Evolutionary conservation across 2,329 filamentous ascomycete genomes (phyloP).

Genomic region (Polychaeton citri): DNA sequence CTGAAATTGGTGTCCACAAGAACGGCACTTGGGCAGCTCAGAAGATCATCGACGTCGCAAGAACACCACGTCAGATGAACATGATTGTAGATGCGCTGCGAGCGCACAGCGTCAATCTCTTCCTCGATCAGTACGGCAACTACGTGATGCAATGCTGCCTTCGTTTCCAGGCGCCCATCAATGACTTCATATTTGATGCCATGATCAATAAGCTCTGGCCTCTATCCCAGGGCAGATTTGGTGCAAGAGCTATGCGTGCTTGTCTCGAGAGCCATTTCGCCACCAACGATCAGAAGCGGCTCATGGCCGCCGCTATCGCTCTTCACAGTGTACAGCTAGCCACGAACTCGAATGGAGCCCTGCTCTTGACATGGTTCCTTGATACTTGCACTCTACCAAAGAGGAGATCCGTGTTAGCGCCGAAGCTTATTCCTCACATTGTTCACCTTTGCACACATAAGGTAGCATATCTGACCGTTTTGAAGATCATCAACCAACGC

Average conservation of each 20-base stretch:
- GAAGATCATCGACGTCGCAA: conserved; percentile 96
- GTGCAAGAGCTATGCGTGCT: conserved; percentile 88
- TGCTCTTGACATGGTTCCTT: conserved; percentile 92
- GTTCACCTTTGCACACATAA: conserved; percentile 97
- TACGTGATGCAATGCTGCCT: conserved; percentile 95
- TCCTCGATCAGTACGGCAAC: conserved; percentile 96
- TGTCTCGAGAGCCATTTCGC: conserved; percentile 93
- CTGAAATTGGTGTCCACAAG: conserved; percentile 96
- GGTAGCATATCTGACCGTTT: conserved; percentile 88
- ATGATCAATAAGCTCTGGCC: conserved; percentile 95
- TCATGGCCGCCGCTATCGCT: conserved; percentile 90
- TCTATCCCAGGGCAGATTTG: conserved; percentile 81
- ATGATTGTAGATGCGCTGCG: conserved; percentile 74
- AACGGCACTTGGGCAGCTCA: conserved; percentile 98
- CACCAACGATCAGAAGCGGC: conserved; percentile 86
- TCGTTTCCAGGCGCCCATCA: conserved; percentile 77
- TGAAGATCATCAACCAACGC: conserved; percentile 98
- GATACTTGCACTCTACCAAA: conserved; percentile 95
- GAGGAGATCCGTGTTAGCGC: conserved; percentile 80
- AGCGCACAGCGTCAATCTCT: conserved; percentile 78
- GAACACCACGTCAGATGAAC: conserved; percentile 67
- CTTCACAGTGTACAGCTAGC: conserved; percentile 92
- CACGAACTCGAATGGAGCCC: conserved; percentile 87
- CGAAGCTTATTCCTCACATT: conserved; percentile 79
- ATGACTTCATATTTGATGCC: conserved; percentile 94